Conservation (phyloP, 2,329 filamentous ascomycete genomes). For the Colletotrichum sp. region DNA sequence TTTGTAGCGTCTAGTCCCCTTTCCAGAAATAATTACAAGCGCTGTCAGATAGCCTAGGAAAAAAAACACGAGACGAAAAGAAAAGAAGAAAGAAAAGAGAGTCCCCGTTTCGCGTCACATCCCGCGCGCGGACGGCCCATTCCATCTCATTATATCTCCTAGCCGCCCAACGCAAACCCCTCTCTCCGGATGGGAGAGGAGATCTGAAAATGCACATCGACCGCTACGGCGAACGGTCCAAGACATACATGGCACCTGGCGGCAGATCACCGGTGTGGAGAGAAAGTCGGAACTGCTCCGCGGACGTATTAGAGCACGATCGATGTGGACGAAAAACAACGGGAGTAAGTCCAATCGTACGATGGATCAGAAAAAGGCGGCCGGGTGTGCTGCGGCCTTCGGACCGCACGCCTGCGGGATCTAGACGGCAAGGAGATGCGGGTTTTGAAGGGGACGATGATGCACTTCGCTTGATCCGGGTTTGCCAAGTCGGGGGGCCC, state of each 20-base stretch:
- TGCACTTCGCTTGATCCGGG: background rate
- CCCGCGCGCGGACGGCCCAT: background rate
- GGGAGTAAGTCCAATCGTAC: background rate
- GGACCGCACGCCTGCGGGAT: background rate
- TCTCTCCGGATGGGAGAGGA: background rate
- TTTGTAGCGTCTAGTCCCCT: rapidly evolving
- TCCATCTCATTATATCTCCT: background rate
- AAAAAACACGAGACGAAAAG: background rate
- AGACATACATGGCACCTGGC: background rate
- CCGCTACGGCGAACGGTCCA: background rate
- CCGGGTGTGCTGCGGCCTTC: background rate
- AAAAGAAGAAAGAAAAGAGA: background rate
- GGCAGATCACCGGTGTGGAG: background rate
- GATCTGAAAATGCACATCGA: background rate
- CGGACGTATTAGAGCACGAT: background rate
- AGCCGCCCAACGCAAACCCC: background rate
- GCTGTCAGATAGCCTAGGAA: background rate
- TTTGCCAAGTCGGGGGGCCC: background rate
- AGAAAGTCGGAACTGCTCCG: background rate
- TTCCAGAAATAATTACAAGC: background rate
- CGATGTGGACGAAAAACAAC: background rate
- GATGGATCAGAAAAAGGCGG: background rate
- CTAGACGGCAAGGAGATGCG: background rate
- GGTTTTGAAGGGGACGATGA: background rate
- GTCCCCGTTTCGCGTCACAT: background rate